Base-by-base conservation (phyloP, 2,329 filamentous ascomycete genomes). In the Ophiostoma sp. region DNA sequence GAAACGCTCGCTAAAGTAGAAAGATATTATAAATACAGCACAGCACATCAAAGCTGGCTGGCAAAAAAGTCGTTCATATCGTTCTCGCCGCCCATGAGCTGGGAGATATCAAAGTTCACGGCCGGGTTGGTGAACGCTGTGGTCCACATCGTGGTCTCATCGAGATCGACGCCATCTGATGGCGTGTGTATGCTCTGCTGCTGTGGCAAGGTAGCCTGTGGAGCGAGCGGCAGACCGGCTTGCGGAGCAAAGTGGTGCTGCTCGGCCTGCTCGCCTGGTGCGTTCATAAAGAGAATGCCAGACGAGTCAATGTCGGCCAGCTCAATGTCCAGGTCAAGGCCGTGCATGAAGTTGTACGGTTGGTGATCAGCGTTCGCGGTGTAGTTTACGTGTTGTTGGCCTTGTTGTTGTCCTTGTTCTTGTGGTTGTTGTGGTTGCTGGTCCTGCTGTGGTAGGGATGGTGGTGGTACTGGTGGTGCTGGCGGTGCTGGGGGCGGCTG, bases 111-210 rank as follows among this genome's bases (percentile, higher is more conserved):
- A 40, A 68, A 62, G 16, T 49, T 45, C 7, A 27, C 58, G 7
- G 18, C 41, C 4, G 63, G 44, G n/a, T 68, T 68, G 40, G 52
- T 68, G 27, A 65, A 68, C 11, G 64, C 67, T 2, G 16, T 62
- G 8, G 67, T 66, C 64, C 63, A 68, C 42, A 68, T 18, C 5
- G 14, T 63, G 42, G 11, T 63, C 4, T 67, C 66, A 3, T 27
- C 66, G n/a, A 45, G 18, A 12, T 67, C 66, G 14, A 41, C 58
- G 12, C 38, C 58, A 11, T 62, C 58, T 5, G 58, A 6, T 4
- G 58, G 58, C 9, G 58, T 62, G 38, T 41, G 58, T 62, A 41
- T n/a, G 8, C n/a, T 4, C 18, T 36, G 49, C n/a, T 42, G 58
- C 36, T n/a, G 49, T 27, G 49, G 8, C 1, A 27, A 18, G 18